Conservation (phyloP, 2,329 filamentous ascomycete species). For the Cordyceps militaris region DNA sequence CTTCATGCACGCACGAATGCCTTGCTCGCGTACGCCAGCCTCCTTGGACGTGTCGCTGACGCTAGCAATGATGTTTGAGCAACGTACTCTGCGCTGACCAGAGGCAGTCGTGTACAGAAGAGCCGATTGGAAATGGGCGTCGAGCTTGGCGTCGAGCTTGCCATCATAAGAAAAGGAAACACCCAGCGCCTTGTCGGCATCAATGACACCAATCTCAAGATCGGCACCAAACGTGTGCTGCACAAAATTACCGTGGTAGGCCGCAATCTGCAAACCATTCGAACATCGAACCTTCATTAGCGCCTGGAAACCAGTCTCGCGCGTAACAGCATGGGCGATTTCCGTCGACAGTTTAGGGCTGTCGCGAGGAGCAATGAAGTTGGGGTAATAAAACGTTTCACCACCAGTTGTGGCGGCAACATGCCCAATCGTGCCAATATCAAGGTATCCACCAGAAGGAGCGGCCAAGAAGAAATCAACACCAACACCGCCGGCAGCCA, state of each 20-base stretch:
- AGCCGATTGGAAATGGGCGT: constrained; percentile 95
- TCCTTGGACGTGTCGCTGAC: constrained; percentile 62
- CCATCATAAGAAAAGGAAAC: constrained; percentile 94
- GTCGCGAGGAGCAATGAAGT: constrained; percentile 85
- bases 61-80: constrained; percentile 87
- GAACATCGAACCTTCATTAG: constrained; percentile 98
- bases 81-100: constrained; percentile 84
- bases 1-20: constrained; percentile 76
- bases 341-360: constrained; percentile 76
- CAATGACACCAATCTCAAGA: constrained; percentile 85
- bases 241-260: constrained; percentile 94
- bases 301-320: constrained; percentile 91
- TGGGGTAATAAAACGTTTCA: constrained; percentile 94
- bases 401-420: constrained; percentile 85
- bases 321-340: constrained; percentile 75
- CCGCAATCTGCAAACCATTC: constrained; percentile 85
- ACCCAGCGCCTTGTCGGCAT: constrained; percentile 87
- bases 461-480: constrained; percentile 93
- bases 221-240: constrained; percentile 94
- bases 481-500: constrained; percentile 81
- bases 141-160: constrained; percentile 92
- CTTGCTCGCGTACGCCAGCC: constrained; percentile 34
- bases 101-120: constrained; percentile 88
- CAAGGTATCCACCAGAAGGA: constrained; percentile 82
- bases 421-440: constrained; percentile 87